phyloP scores from a whole-genome alignment of 2,329 filamentous ascomycete species.

The Exophiala dermatitidis region DNA sequence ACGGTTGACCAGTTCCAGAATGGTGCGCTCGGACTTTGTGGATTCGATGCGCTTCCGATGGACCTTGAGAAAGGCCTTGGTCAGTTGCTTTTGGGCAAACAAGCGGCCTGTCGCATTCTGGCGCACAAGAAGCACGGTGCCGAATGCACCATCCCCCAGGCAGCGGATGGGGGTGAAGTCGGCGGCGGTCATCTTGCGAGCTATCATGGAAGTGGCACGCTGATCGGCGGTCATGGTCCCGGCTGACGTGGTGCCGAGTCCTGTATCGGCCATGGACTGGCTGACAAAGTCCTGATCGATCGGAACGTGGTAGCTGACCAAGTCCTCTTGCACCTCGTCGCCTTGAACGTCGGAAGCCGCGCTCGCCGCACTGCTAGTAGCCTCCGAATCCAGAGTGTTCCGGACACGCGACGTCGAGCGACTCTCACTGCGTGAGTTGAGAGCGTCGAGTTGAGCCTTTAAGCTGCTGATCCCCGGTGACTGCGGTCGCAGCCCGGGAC shows the following conservation, averaged over 20 bases:
- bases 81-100: slow-evolving; percentile 97
- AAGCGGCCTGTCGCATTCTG: slow-evolving; percentile 79
- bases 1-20: slow-evolving; percentile 89
- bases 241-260: slow-evolving; percentile 45
- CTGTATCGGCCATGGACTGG: slow-evolving; percentile 41
- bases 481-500: slow-evolving; percentile 45
- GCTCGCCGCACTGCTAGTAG: slow-evolving; percentile 51
- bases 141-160: slow-evolving; percentile 92
- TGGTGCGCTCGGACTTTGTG: slow-evolving; percentile 91
- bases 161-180: slow-evolving; percentile 90
- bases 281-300: slow-evolving; percentile 81
- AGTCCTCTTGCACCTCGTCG: slow-evolving; percentile 62
- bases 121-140: slow-evolving; percentile 88
- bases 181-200: slow-evolving; percentile 79
- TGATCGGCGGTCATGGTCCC: slow-evolving; percentile 47
- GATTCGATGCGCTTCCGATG: slow-evolving; percentile 95
- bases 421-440: slow-evolving; percentile 57
- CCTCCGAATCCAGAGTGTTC: slow-evolving; percentile 40
- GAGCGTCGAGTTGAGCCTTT: slow-evolving; percentile 70
- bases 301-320: slow-evolving; percentile 76
- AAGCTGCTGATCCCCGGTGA: slow-evolving; percentile 73
- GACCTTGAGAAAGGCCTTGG: slow-evolving; percentile 89
- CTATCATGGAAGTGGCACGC: slow-evolving; percentile 32
- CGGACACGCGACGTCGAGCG: slow-evolving; percentile 51
- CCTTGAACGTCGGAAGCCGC: slow-evolving; percentile 55